Evolutionary conservation across 2,329 filamentous ascomycete genomes (phyloP).

Genomic region (Emmonsia crescens): DNA sequence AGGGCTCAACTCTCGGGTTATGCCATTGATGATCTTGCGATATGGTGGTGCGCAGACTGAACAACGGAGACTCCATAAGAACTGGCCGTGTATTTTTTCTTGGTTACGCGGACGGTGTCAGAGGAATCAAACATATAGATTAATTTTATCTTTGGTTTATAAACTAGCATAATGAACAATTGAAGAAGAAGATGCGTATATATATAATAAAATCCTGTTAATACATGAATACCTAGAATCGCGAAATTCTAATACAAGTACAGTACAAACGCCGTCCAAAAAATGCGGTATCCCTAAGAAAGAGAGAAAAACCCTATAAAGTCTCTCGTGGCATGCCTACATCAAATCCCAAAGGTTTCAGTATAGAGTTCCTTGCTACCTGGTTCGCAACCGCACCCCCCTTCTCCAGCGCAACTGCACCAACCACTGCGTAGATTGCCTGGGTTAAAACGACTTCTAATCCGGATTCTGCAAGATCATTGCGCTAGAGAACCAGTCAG

Average conservation of each 20-base stretch:
- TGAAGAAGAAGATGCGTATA: background rate
- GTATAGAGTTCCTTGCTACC: constrained; percentile 64
- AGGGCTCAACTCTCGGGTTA: constrained; percentile 42
- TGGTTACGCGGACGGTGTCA: constrained; percentile 73
- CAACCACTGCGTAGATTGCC: constrained; percentile 73
- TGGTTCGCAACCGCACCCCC: constrained; percentile 67
- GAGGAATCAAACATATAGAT: constrained; percentile 58
- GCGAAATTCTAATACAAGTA: constrained; percentile 5
- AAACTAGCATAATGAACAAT: background rate
- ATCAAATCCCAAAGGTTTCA: constrained; percentile 42
- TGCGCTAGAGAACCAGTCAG: constrained; percentile 36
- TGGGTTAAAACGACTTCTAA: constrained; percentile 63
- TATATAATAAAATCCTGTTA: constrained; percentile 7
- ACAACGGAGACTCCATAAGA: constrained; percentile 54
- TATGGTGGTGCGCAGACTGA: constrained; percentile 50
- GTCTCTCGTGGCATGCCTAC: constrained; percentile 15
- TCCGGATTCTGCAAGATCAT: constrained; percentile 63
- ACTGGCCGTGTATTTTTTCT: constrained; percentile 53
- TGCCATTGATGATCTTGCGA: constrained; percentile 56
- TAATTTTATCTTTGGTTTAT: constrained; percentile 2
- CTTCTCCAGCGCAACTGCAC: constrained; percentile 78
- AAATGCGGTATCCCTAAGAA: constrained; percentile 9
- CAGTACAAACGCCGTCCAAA: constrained; percentile 12
- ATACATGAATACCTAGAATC: constrained; percentile 9
- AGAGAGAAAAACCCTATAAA: background rate